Evolutionary conservation across 1,284 basidiomycete species (phyloP).

Genomic region (Fomitopsis schrenkii): DNA sequence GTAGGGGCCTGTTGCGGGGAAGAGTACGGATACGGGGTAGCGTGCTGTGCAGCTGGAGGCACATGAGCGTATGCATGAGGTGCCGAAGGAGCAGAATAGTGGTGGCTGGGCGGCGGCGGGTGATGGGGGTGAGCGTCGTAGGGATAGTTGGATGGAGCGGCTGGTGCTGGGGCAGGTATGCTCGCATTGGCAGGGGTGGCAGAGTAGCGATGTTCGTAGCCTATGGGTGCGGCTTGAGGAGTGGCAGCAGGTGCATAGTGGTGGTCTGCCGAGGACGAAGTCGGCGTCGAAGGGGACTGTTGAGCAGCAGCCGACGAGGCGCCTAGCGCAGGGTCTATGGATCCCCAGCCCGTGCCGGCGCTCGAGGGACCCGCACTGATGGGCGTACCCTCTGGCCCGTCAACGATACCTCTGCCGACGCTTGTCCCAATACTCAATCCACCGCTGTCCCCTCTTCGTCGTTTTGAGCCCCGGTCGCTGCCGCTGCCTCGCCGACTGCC

Average conservation of each 20-base stretch:
- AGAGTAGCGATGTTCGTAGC: conserved; percentile 26
- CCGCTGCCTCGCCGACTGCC: conserved; percentile 10
- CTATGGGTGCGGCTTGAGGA: conserved; percentile 13
- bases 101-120: conserved; percentile 16
- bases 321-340: conserved; percentile 24
- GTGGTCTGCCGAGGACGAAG: conserved; percentile 1
- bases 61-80: conserved; percentile 26
- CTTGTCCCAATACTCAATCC: conserved; percentile 5
- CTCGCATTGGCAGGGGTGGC: conserved; percentile 10
- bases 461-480: conserved; percentile 18
- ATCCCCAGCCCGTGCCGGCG: conserved; percentile 15
- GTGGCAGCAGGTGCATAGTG: conserved; percentile 12
- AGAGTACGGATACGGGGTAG: conserved; percentile 13
- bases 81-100: conserved; percentile 22
- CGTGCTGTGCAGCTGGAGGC: conserved; percentile 19
- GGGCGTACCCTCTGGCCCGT: conserved; percentile 3
- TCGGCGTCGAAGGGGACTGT: conserved; percentile 1
- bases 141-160: conserved; percentile 11
- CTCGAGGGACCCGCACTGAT: conserved; percentile 14
- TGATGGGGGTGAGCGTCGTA: conserved; percentile 23
- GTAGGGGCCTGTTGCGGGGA: conserved; percentile 12
- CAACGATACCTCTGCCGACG: not conserved
- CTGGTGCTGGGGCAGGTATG: conserved; percentile 15
- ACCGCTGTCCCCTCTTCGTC: conserved; percentile 13
- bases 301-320: conserved; percentile 13